phyloP scores from a whole-genome alignment of 495 filamentous ascomycete genomes.

The Annulohypoxylon stygium region DNA sequence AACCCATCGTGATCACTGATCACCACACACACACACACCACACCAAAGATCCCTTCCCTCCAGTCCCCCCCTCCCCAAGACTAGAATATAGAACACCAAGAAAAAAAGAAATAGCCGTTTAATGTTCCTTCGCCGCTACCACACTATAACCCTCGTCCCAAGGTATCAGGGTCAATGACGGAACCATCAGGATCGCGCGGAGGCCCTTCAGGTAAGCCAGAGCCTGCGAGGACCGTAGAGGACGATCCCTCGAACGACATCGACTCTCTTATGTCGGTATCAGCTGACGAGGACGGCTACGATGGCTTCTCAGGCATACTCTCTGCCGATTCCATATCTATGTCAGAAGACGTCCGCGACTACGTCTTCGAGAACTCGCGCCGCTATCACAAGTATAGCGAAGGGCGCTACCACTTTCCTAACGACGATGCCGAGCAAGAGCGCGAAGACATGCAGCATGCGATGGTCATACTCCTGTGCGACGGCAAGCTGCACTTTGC shows the following conservation, averaged over 20 bases:
- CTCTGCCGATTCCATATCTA: constrained; percentile 43
- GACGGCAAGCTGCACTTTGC: constrained; percentile 65
- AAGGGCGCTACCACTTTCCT: constrained; percentile 69
- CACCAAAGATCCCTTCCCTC: constrained; percentile 32
- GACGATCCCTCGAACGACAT: constrained; percentile 26
- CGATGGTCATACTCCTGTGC: constrained; percentile 53
- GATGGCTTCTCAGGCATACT: constrained; percentile 37
- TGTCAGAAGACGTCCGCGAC: constrained; percentile 57
- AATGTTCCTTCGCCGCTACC: constrained; percentile 27
- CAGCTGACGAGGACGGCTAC: constrained; percentile 39
- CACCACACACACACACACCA: constrained; percentile 27
- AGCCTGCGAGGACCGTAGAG: constrained; percentile 29
- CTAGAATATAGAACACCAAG: constrained; percentile 15
- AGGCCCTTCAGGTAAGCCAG: constrained; percentile 34
- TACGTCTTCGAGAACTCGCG: constrained; percentile 72
- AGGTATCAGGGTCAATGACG: constrained; percentile 35
- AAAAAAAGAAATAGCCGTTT: constrained; percentile 11
- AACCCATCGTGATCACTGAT: constrained; percentile 46
- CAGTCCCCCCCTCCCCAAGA: constrained; percentile 9
- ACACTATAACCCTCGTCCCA: constrained; percentile 33
- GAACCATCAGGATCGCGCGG: constrained; percentile 34
- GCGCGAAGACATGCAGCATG: constrained; percentile 61
- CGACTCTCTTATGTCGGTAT: constrained; percentile 41
- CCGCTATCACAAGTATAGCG: constrained; percentile 70
- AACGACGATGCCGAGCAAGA: constrained; percentile 68